Percentiles rank a stretch among this genome's conserved stretches.
These are phyloP conservation scores for Starmerella sp. DNA, from an alignment of 805 yeast genomes.

Conservation along the genomic window DNA sequence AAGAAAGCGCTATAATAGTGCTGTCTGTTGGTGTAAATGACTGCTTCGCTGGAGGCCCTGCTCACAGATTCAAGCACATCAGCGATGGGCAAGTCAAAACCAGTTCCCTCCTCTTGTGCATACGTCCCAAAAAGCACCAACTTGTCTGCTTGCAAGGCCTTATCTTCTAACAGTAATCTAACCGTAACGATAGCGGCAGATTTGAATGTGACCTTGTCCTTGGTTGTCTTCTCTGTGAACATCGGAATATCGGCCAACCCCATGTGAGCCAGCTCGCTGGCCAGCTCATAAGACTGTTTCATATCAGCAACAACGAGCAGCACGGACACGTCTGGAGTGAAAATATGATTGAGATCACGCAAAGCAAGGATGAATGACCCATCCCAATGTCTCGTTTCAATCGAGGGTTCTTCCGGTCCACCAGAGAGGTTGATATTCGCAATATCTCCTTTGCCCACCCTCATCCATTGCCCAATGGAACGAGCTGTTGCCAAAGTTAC, in stretches of 20 bases:
- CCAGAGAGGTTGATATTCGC: constrained; percentile 61
- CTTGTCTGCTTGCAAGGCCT: not conserved
- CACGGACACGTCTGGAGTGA: not conserved
- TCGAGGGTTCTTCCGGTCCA: constrained; percentile 39
- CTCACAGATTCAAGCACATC: constrained; percentile 33
- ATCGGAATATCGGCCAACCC: not conserved
- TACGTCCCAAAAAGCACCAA: not conserved
- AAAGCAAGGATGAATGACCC: constrained; percentile 32
- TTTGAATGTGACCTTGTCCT: not conserved
- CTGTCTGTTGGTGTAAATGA: constrained; percentile 49
- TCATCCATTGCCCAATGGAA: constrained; percentile 82
- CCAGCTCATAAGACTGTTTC: not conserved
- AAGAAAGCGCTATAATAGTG: constrained; percentile 63
- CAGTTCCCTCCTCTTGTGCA: not conserved
- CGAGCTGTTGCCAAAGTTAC: constrained; percentile 61
- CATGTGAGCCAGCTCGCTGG: not conserved
- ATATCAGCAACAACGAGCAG: not conserved
- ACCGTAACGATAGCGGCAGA: not conserved
- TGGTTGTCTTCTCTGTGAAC: not conserved
- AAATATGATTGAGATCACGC: not conserved
- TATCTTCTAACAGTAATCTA: not conserved
- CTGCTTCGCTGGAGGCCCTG: constrained; percentile 30
- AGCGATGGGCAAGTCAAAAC: not conserved
- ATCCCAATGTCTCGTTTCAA: constrained; percentile 39
- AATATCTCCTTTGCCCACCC: constrained; percentile 45